Percentiles rank a stretch among this genome's conserved stretches.
phyloP scores from a whole-genome alignment of 2,329 filamentous ascomycete genomes.

The Fusarium kyushuense region DNA sequence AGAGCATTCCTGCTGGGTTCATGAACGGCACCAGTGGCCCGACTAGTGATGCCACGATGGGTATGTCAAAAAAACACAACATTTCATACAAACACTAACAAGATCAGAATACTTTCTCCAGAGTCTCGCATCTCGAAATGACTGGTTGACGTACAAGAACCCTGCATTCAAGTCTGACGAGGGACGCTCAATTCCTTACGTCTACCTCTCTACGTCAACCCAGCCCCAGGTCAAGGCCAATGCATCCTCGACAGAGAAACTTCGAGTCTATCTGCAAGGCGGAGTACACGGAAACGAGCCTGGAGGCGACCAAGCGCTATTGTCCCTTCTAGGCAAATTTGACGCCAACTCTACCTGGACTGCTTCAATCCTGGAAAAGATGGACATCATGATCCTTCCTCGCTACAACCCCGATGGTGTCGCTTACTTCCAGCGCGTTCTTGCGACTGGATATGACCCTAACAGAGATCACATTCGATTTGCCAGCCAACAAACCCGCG shows the following conservation, averaged over 20 bases:
- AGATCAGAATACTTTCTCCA: conserved; percentile 39
- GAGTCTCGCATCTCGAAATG: conserved; percentile 37
- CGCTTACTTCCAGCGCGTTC: conserved; percentile 46
- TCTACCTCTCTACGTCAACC: conserved; percentile 22
- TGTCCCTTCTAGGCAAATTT: conserved; percentile 47
- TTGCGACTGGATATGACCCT: conserved; percentile 47
- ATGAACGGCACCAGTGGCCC: conserved; percentile 49
- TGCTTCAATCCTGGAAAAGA: conserved; percentile 41
- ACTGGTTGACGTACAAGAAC: conserved; percentile 44
- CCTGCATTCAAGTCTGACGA: conserved; percentile 42
- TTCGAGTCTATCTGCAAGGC: conserved; percentile 47
- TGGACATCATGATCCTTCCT: conserved; percentile 48
- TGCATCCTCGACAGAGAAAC: conserved; percentile 35
- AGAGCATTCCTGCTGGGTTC: conserved; percentile 44
- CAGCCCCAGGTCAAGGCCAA: conserved; percentile 33
- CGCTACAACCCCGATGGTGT: conserved; percentile 50
- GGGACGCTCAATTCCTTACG: conserved; percentile 42
- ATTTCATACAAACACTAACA: neutral
- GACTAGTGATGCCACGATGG: conserved; percentile 36
- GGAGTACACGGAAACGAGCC: conserved; percentile 50
- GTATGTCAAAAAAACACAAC: neutral
- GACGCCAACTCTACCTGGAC: conserved; percentile 47
- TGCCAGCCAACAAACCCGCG: conserved; percentile 40
- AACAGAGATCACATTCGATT: conserved; percentile 49
- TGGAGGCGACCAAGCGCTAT: conserved; percentile 45